Evolutionary conservation across 164 flowering plant genomes (phyloP), one percentile per base, ranked within the genome.

Genomic region (Berberis vulgaris): DNA sequence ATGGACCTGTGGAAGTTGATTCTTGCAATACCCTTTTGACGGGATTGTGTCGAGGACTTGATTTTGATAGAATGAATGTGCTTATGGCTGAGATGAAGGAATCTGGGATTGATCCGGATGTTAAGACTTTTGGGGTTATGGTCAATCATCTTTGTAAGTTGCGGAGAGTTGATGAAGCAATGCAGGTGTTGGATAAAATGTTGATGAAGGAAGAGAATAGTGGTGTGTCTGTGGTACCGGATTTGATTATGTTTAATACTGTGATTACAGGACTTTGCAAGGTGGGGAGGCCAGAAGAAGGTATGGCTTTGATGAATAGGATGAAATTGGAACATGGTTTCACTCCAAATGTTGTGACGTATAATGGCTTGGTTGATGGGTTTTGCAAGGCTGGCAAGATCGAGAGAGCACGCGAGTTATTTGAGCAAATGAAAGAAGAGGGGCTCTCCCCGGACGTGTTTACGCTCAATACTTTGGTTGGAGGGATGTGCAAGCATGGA

Each of bases 191-290:
- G 1, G 73, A 80, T 44, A 75, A 73, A 58, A 78, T 90, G 84
- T 72, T 12, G 7, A 72, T 57, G 41, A 80, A 72, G 13, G 64
- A 12, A 7, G 80, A 63, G 7, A 43, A 39, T 44, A 67, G 54
- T 49, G 81, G 65, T 3, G 61, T 71, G 59, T 45, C 63, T 3
- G 67, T 76, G 56, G 57, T 74, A 60, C 89, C 94, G 0, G 94
- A 93, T 78, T 71, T 71, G 45, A 61, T 88, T 42, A 78, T 71
- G 43, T 87, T 78, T 64, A 93, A 90, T 60, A 83, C 89, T 54
- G 41, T 90, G 50, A 80, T 90, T 65, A 86, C 85, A 72, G 98
- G 96, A 39, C 77, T 88, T n/a, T 90, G 98, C 74, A 88, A 83
- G 69, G 85, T 80, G 50, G 98, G 96, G 54, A 80, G 92, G 71